These are phyloP conservation scores for Calvatia gigantea DNA, from an alignment of 768 basidiomycete genomes.

Conservation along the genomic window DNA sequence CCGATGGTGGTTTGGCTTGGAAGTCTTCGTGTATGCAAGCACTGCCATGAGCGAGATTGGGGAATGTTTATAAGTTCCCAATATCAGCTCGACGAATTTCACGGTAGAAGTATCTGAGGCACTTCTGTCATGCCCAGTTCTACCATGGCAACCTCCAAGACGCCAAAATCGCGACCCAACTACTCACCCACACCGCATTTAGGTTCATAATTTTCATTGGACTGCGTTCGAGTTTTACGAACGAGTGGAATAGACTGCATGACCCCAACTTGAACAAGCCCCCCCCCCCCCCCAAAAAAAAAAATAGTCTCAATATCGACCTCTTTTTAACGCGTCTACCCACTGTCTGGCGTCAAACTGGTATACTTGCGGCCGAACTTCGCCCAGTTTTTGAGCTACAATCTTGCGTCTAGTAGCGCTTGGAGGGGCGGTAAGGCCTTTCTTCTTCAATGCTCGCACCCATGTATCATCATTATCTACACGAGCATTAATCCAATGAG, in stretches of 20 bases:
- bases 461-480: background rate
- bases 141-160: background rate
- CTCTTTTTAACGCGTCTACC: background rate
- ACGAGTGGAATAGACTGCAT: too few relatives aligned
- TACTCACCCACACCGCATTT: too few relatives aligned
- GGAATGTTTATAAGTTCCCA: background rate
- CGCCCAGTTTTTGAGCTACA: background rate
- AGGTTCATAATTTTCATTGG: too few relatives aligned
- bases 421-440: background rate
- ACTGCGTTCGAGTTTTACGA: too few relatives aligned
- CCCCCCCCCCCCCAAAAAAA: too few relatives aligned
- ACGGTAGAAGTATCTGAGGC: background rate
- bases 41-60: background rate
- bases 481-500: slow-evolving; percentile 16
- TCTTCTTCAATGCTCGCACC: slow-evolving; percentile 2
- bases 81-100: background rate
- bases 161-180: too few relatives aligned
- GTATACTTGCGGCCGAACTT: background rate
- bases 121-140: background rate
- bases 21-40: too few relatives aligned
- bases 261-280: too few relatives aligned
- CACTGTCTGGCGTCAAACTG: background rate
- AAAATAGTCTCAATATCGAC: background rate
- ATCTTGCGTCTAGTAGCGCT: slow-evolving; percentile 1
- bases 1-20: too few relatives aligned